Conservation (phyloP, 352 stramenopile genomes). For the Phytophthora melonis region DNA sequence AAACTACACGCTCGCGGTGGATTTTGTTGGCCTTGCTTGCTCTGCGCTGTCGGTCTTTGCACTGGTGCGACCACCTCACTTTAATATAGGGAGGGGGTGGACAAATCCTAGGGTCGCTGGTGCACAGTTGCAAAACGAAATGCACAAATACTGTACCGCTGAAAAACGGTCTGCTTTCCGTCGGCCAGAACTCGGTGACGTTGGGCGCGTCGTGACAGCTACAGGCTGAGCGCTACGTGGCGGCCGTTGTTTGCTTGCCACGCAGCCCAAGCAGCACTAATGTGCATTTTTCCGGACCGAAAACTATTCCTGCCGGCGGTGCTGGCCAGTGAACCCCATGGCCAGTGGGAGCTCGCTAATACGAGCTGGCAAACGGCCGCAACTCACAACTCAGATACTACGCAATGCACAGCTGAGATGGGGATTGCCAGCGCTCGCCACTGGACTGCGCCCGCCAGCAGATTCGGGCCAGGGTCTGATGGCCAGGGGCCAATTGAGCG, state of each 20-base stretch:
- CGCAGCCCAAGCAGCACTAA: not conserved
- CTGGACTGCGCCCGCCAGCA: not conserved
- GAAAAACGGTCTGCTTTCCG: not conserved
- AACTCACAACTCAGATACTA: slow-evolving; percentile 25
- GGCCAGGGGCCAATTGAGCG: not conserved
- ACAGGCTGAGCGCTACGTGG: slow-evolving; percentile 2
- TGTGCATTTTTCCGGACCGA: slow-evolving; percentile 18
- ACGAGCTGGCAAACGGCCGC: slow-evolving; percentile 4
- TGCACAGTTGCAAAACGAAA: slow-evolving; percentile 2
- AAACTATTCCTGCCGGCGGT: slow-evolving; percentile 12
- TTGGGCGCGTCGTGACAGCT: slow-evolving; percentile 10
- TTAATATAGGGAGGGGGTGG: not conserved
- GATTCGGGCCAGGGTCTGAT: slow-evolving; percentile 9
- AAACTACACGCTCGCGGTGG: not conserved
- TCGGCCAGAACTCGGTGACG: slow-evolving; percentile 5
- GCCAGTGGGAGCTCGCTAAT: slow-evolving; percentile 5
- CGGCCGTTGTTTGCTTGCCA: not conserved
- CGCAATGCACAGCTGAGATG: slow-evolving; percentile 12
- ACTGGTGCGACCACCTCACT: not conserved
- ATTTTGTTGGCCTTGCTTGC: slow-evolving; percentile 11
- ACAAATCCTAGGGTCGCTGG: slow-evolving; percentile 15
- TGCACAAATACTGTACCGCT: not conserved
- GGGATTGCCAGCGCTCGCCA: not conserved
- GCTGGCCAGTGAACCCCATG: slow-evolving; percentile 20
- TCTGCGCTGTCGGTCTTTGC: slow-evolving; percentile 8